A percentile compares a stretch with the other conserved stretches of the same genome.
Conservation (phyloP, 2,329 filamentous ascomycete species). For the Fusarium mangiferae region DNA sequence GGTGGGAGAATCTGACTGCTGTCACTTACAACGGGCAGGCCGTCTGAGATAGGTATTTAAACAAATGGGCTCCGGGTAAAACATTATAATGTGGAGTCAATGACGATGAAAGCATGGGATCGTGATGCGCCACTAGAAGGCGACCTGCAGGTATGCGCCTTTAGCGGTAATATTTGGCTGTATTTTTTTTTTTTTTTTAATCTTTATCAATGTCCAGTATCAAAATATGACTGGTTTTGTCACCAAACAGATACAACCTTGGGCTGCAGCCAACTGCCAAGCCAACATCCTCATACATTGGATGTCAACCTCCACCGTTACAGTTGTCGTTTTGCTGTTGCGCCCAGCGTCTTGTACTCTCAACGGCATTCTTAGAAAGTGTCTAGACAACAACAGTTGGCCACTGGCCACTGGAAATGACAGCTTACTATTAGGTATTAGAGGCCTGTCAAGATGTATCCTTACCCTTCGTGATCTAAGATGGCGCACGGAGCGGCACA, state of each 20-base stretch:
- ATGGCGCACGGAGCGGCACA: slow-evolving; percentile 28
- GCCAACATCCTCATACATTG: background rate
- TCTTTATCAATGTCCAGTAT: background rate
- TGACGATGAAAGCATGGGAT: slow-evolving; percentile 32
- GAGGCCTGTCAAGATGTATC: slow-evolving; percentile 4
- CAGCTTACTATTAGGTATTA: background rate
- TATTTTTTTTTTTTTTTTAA: background rate
- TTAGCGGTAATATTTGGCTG: slow-evolving; percentile 6
- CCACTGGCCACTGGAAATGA: background rate
- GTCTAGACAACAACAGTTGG: background rate
- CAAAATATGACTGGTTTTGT: slow-evolving; percentile 23
- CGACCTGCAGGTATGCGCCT: slow-evolving; percentile 20
- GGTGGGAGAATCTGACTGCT: background rate
- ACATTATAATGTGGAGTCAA: slow-evolving; percentile 12
- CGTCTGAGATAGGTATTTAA: slow-evolving; percentile 1
- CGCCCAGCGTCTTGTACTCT: background rate
- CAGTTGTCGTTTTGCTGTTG: background rate
- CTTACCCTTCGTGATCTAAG: slow-evolving; percentile 12
- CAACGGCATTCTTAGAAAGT: background rate
- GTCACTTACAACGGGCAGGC: background rate
- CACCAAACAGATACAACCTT: slow-evolving; percentile 17
- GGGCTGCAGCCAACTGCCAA: slow-evolving; percentile 12
- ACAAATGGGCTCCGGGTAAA: slow-evolving; percentile 6
- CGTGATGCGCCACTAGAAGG: slow-evolving; percentile 25
- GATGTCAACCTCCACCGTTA: background rate